Evolutionary conservation across 108 stramenopile species (phyloP).

Genomic region (Stephanodiscus triporus): DNA sequence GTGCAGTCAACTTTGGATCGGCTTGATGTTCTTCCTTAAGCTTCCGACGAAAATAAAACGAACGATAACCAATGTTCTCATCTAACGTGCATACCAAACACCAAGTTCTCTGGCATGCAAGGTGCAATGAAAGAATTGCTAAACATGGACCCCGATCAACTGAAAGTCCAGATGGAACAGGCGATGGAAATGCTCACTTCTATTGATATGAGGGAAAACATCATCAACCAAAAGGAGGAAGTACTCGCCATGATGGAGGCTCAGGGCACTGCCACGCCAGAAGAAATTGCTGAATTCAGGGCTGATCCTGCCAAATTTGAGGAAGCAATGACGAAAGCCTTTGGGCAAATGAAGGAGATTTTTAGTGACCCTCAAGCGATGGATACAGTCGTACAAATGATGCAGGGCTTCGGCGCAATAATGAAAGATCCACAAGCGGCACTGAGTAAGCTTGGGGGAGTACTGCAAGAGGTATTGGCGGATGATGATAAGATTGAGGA

Average conservation of each 20-base stretch:
- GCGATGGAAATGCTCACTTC: conserved; percentile 72
- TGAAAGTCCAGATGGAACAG: conserved; percentile 76
- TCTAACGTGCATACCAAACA: background rate
- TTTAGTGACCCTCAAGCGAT: conserved; percentile 72
- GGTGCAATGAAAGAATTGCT: conserved; percentile 69
- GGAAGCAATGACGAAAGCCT: conserved; percentile 75
- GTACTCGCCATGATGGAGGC: conserved; percentile 69
- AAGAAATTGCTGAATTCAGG: conserved; percentile 72
- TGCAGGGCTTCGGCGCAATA: conserved; percentile 63
- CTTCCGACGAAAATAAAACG: background rate
- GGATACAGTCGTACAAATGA: conserved; percentile 61
- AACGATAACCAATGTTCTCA: background rate
- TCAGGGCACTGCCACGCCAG: conserved; percentile 62
- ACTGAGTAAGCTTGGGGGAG: conserved; percentile 54
- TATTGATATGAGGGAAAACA: conserved; percentile 41
- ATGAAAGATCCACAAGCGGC: conserved; percentile 64
- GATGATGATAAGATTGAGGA: conserved; percentile 85
- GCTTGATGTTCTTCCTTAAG: background rate
- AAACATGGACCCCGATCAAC: conserved; percentile 78
- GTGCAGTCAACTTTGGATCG: conserved; percentile 17
- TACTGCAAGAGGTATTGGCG: conserved; percentile 50
- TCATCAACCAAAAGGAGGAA: conserved; percentile 69
- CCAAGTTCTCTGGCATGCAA: conserved; percentile 40
- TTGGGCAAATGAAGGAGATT: conserved; percentile 70
- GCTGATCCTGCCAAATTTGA: conserved; percentile 78